phyloP scores from a whole-genome alignment of 2,329 filamentous ascomycete genomes.

The Colletotrichum tropicale region DNA sequence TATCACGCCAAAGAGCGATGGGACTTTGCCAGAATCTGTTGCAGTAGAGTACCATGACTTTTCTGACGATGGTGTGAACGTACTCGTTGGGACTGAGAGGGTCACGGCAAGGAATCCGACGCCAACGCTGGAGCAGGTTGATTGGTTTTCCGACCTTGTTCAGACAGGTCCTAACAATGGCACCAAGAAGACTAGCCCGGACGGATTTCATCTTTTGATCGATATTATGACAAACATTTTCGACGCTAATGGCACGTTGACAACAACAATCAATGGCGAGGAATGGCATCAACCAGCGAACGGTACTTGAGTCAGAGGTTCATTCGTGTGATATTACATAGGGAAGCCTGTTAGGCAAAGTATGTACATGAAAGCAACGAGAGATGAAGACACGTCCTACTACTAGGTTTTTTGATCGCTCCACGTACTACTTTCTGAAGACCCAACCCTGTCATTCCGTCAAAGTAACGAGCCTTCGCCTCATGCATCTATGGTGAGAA shows the following conservation, averaged over 20 bases:
- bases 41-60: conserved; percentile 38
- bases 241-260: conserved; percentile 43
- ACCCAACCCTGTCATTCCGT: neutral
- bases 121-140: conserved; percentile 29
- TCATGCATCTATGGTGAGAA: neutral
- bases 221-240: conserved; percentile 43
- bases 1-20: conserved; percentile 3
- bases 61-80: conserved; percentile 36
- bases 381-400: neutral
- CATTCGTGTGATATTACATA: rapidly evolving
- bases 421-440: neutral
- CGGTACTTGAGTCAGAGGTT: conserved; percentile 23
- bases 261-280: conserved; percentile 38
- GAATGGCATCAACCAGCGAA: conserved; percentile 42
- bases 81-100: conserved; percentile 38
- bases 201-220: conserved; percentile 42
- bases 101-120: conserved; percentile 28
- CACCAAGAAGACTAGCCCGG: conserved; percentile 41
- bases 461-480: neutral
- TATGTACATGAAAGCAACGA: neutral
- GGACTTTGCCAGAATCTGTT: conserved; percentile 26
- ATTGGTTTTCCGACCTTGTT: conserved; percentile 43
- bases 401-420: rapidly evolving
- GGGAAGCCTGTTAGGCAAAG: neutral
- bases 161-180: conserved; percentile 31